Evolutionary conservation across 192 early-diverging fungal genomes (phyloP).

Genomic region (Mortierella hygrophila): DNA sequence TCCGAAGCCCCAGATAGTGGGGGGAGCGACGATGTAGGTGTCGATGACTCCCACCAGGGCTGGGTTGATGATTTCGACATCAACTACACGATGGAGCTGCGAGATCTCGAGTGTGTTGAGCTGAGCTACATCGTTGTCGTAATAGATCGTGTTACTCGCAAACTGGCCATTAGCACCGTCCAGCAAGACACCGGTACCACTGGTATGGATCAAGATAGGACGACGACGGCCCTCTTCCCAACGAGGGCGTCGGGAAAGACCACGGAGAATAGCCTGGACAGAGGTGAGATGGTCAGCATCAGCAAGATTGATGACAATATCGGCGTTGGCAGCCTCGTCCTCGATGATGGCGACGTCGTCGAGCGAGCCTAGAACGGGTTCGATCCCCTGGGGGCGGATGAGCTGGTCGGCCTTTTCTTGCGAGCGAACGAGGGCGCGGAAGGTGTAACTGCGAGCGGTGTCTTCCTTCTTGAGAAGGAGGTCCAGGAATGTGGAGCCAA

Average conservation of each 20-base stretch:
- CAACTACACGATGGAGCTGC: constrained; percentile 39
- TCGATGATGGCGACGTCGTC: constrained; percentile 18
- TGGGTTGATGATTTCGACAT: constrained; percentile 26
- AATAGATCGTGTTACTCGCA: constrained; percentile 19
- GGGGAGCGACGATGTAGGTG: constrained; percentile 47
- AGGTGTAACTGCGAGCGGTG: neutral
- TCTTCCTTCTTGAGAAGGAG: constrained; percentile 30
- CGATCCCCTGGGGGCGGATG: constrained; percentile 32
- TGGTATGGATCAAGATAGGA: constrained; percentile 50
- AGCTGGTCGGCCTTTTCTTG: constrained; percentile 25
- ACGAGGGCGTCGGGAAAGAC: constrained; percentile 14
- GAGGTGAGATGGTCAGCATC: constrained; percentile 43
- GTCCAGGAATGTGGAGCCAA: constrained; percentile 30
- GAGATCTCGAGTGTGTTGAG: constrained; percentile 4
- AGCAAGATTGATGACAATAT: constrained; percentile 35
- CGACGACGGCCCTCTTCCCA: constrained; percentile 13
- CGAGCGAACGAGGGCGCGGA: constrained; percentile 40
- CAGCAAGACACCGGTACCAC: constrained; percentile 40
- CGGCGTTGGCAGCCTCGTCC: constrained; percentile 31
- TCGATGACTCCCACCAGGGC: constrained; percentile 22
- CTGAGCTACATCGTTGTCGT: constrained; percentile 31
- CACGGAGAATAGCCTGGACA: constrained; percentile 29
- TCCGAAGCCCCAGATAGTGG: constrained; percentile 39
- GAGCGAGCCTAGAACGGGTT: constrained; percentile 46
- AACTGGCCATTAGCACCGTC: constrained; percentile 20